phyloP scores from a whole-genome alignment of 345 rosid species.

The Sonneratia alba region DNA sequence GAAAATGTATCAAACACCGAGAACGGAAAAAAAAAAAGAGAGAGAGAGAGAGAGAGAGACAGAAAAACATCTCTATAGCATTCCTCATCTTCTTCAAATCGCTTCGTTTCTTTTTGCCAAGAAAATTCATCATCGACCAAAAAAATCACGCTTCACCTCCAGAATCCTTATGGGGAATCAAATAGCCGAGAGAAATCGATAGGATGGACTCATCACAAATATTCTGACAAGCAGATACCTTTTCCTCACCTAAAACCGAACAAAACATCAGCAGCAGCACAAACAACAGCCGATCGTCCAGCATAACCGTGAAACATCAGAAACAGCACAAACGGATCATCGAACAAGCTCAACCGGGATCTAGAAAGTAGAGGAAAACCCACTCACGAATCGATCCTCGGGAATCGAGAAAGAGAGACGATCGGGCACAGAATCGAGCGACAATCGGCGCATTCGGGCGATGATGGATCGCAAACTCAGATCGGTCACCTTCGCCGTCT shows the following conservation, averaged over 20 bases:
- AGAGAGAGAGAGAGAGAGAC: neutral
- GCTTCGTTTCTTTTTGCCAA: neutral
- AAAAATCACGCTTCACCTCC: neutral
- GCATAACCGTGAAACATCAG: neutral
- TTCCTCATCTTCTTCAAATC: neutral
- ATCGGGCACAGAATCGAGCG: constrained; percentile 21
- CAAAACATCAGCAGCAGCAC: neutral
- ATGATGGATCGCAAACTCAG: constrained; percentile 12
- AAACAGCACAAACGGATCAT: constrained; percentile 22
- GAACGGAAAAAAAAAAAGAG: neutral
- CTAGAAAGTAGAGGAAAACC: constrained; percentile 9
- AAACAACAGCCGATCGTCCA: neutral
- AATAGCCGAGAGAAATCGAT: neutral
- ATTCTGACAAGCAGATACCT: neutral
- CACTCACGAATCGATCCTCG: constrained; percentile 51
- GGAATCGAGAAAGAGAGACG: constrained; percentile 17
- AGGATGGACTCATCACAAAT: neutral
- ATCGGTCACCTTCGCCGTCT: constrained; percentile 4
- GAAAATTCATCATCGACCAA: neutral
- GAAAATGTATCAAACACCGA: neutral
- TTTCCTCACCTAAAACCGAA: constrained; percentile 4
- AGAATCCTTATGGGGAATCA: neutral
- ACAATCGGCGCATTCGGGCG: constrained; percentile 13
- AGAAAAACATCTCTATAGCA: neutral
- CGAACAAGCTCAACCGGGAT: constrained; percentile 12